Evolutionary conservation across 2,329 filamentous ascomycete genomes (phyloP).

Genomic region (Fusarium verticillioides): DNA sequence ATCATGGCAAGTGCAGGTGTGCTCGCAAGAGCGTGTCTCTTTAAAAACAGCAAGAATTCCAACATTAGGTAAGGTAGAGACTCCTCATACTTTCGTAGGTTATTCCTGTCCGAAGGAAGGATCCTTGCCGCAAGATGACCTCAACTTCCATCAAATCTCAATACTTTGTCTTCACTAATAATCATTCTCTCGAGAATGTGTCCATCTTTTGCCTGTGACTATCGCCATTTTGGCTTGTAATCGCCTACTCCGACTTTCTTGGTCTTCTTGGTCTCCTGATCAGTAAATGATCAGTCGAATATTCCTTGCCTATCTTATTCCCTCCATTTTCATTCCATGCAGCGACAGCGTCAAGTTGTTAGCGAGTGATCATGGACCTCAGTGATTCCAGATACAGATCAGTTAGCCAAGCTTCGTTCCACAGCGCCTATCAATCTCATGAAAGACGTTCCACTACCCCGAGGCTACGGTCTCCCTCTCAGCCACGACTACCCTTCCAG

Average conservation of each 20-base stretch:
- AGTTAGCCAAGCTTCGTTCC: slow-evolving; percentile 55
- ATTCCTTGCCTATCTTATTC: slow-evolving; percentile 34
- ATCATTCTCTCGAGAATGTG: slow-evolving; percentile 29
- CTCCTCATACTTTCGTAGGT: not conserved
- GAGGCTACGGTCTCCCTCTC: slow-evolving; percentile 38
- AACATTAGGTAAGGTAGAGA: too few species aligned
- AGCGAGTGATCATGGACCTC: slow-evolving; percentile 45
- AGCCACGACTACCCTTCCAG: slow-evolving; percentile 54
- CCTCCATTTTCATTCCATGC: slow-evolving; percentile 1
- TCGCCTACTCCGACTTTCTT: slow-evolving; percentile 33
- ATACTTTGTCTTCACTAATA: not conserved
- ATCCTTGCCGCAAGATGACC: not conserved
- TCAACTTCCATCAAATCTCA: not conserved
- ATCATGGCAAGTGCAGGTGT: slow-evolving; percentile 14
- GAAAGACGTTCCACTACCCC: slow-evolving; percentile 29
- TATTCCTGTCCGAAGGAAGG: not conserved
- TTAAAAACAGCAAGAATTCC: not conserved
- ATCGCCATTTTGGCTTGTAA: slow-evolving; percentile 37
- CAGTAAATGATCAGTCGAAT: slow-evolving; percentile 33
- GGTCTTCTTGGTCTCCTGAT: slow-evolving; percentile 37
- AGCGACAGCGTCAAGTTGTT: slow-evolving; percentile 16
- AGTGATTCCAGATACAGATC: slow-evolving; percentile 47
- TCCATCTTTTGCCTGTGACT: slow-evolving; percentile 25
- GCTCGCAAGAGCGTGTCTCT: not conserved
- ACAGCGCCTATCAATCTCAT: slow-evolving; percentile 47